A percentile compares a stretch with the other conserved stretches of the same genome.
These are phyloP conservation scores for Colletotrichum tofieldiae DNA, from an alignment of 2,329 filamentous ascomycete species.

Conservation along the genomic window DNA sequence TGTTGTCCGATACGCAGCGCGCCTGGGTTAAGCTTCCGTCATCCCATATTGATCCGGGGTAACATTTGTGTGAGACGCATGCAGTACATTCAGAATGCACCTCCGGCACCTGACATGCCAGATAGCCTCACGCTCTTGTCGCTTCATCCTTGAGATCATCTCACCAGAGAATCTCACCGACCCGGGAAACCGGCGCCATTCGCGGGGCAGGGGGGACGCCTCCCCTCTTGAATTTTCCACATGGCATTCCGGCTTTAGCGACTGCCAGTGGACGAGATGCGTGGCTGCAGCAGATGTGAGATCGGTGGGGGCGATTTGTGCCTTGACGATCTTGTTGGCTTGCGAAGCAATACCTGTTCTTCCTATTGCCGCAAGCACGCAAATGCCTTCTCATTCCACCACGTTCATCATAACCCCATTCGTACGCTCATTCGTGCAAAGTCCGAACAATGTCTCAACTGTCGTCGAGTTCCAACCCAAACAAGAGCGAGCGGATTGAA, in stretches of 20 bases:
- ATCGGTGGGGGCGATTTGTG: no score
- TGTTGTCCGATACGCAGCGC: background rate
- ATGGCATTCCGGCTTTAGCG: background rate
- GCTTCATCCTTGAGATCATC: background rate
- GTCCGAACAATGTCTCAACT: background rate
- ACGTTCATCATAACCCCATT: background rate
- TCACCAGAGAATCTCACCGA: background rate
- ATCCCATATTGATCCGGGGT: conserved; percentile 14
- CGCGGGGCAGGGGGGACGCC: background rate
- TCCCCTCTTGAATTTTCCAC: background rate
- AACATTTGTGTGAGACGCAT: background rate
- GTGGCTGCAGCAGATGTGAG: no score
- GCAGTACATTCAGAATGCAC: background rate
- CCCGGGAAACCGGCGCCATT: background rate
- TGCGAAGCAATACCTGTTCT: background rate
- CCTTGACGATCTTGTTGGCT: no score
- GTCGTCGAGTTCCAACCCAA: background rate
- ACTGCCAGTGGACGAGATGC: background rate
- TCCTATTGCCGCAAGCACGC: background rate
- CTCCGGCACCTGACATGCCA: no score
- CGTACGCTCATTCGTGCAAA: background rate
- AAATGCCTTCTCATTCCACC: background rate
- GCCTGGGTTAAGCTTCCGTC: conserved; percentile 20
- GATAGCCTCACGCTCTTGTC: no score
- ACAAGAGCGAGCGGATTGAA: background rate